Base-by-base conservation (phyloP, 331 rosid species). In the Stylosanthes scabra region DNA sequence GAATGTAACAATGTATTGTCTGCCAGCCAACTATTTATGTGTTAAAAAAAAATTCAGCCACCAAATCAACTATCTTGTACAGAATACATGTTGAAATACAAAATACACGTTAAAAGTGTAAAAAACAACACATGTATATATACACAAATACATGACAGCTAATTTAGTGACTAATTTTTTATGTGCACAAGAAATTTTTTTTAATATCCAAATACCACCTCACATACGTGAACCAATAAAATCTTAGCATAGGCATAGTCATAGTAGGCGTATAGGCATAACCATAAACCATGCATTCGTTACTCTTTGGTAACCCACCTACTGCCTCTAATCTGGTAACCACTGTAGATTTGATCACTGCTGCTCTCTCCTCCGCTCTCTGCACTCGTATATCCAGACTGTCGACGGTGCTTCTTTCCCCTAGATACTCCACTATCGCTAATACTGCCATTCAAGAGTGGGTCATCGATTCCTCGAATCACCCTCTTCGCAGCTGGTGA, bases 281-380 rank as follows among this genome's bases (percentile, higher is more conserved):
- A 42, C 11, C 46, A 42, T 6, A 2, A 42, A 46, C 61, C 66
- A 64, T 42, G 44, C 74, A 75, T 63, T 63, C 8, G 55, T 77
- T 86, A 92, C 57, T 95, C 99, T 88, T 82, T 95, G 37, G 97
- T 92, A 57, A 90, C 85, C 99, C 99, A 95, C 84, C 98, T 84
- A 51, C 73, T 80, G 74, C 99, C 99, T 78, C 96, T 78, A 66
- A 92, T 78, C 79, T 86, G 96, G 80, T 87, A 91, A 52, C 88
- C 90, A 34, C 98, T 91, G 34, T 75, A 88, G 71, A 86, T 85
- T 66, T 88, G 89, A 78, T 95, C 99, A 56, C 92, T 88, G 77
- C 99, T 90, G 76, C 98, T 92, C 85, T 95, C 98, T 59, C 97
- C 99, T 0, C 99, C 98, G 44, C 98, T 92, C 86, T 95, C 99